Evolutionary conservation across 148 eudicot genomes (phyloP), one percentile per base, ranked within the genome.

Genomic region (Vaccinium macrocarpon): DNA sequence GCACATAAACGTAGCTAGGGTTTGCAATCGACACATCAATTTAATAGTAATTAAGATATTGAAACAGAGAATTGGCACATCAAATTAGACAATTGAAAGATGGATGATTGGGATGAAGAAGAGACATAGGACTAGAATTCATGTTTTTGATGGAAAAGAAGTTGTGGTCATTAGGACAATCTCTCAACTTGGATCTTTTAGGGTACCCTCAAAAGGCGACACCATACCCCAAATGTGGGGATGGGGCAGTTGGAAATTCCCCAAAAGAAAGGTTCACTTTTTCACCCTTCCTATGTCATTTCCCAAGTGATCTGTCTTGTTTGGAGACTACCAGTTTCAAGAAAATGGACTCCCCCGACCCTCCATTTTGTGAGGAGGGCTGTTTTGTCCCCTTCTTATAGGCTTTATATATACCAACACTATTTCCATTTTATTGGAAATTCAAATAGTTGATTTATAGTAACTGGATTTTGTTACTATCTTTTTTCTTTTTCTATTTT

Each of bases 281-380:
- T 78, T 82, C 55, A 64, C 82, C 70, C 73, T 56, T 56, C 71
- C 42, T 49, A 56, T 79, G 72, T 76, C 32, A 35, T 13, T 48
- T 38, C 73, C 73, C 35, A 27, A 2, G 27, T 68, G 73, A 82
- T 27, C 23, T 85, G 87, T 77, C 83, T 59, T 62, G 52, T 73
- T 78, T 15, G 62, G 52, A n/a, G 13, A 27, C 16, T 53, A 42
- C 64, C 84, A 56, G 49, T 72, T 80, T 84, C 86, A 84, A 81
- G 88, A 81, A 75, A 81, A 66, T 84, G 88, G 84, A 84, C 57
- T 1, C 78, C 81, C 73, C 70, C 6, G 27, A 27, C 35, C 68
- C 38, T 13, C 82, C 79, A 21, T 79, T 53, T 32, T 83, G 66
- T 86, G 55, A 7, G 84, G 53, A 6, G 84, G 82, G 79, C 62